phyloP scores from a whole-genome alignment of 805 yeast species.

The Metschnikowia rubicola region DNA sequence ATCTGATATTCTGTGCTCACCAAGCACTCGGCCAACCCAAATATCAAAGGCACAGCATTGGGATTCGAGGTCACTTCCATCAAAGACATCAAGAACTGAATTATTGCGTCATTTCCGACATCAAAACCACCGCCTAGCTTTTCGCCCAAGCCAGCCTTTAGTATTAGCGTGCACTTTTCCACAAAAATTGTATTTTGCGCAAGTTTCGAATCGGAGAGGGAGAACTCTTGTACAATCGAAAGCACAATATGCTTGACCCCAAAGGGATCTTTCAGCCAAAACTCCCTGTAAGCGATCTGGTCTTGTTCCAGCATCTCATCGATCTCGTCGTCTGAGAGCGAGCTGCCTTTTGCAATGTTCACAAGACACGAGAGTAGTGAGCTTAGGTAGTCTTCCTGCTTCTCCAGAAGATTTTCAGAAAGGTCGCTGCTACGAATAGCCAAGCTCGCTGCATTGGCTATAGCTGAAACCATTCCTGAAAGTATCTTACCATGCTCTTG shows the following conservation, averaged over 20 bases:
- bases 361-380: constrained; percentile 61
- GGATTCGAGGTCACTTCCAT: constrained; percentile 16
- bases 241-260: constrained; percentile 42
- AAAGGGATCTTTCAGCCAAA: constrained; percentile 50
- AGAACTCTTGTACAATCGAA: constrained; percentile 38
- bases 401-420: constrained; percentile 15
- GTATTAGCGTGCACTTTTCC: constrained; percentile 60
- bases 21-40: constrained; percentile 44
- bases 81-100: constrained; percentile 9
- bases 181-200: constrained; percentile 47
- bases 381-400: constrained; percentile 43
- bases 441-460: constrained; percentile 14
- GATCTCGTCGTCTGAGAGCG: constrained; percentile 51
- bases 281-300: constrained; percentile 23
- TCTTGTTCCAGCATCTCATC: constrained; percentile 35
- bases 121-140: constrained; percentile 63
- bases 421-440: constrained; percentile 9
- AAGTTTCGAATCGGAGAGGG: constrained; percentile 36
- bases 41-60: constrained; percentile 42
- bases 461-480: constrained; percentile 19
- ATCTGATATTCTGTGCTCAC: constrained; percentile 34
- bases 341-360: constrained; percentile 71
- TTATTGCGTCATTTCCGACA: constrained; percentile 24
- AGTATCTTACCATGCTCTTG: constrained; percentile 22
- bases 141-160: constrained; percentile 65